phyloP scores from a whole-genome alignment of 2,329 filamentous ascomycete species.

The Verticillium dahliae region DNA sequence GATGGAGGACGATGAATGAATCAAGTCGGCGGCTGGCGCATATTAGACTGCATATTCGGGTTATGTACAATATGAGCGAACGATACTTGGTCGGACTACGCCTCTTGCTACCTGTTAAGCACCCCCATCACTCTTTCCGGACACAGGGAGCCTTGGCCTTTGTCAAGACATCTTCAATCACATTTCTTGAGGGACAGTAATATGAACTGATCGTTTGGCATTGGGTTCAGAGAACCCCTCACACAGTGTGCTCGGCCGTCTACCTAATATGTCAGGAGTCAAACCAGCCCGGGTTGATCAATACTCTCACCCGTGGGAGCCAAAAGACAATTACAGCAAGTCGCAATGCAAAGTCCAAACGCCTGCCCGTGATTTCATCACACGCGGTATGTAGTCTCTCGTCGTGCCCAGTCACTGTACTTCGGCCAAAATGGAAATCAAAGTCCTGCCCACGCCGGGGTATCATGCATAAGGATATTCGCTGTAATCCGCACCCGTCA shows the following conservation, averaged over 20 bases:
- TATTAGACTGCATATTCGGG: background rate
- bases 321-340: background rate
- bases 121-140: background rate
- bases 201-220: no score
- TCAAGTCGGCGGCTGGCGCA: background rate
- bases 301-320: background rate
- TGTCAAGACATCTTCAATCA: no score
- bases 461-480: background rate
- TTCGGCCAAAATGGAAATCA: background rate
- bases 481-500: background rate
- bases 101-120: background rate
- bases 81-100: background rate
- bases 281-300: no score
- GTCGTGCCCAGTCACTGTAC: background rate
- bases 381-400: background rate
- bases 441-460: background rate
- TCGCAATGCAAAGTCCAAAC: background rate
- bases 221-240: no score
- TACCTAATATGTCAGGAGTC: no score
- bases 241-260: no score
- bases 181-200: no score
- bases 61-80: background rate
- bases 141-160: background rate
- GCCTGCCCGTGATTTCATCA: background rate
- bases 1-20: constrained; percentile 6